These are phyloP conservation scores for Barnettozyma vustinii DNA, from an alignment of 805 yeast species.

Conservation along the genomic window DNA sequence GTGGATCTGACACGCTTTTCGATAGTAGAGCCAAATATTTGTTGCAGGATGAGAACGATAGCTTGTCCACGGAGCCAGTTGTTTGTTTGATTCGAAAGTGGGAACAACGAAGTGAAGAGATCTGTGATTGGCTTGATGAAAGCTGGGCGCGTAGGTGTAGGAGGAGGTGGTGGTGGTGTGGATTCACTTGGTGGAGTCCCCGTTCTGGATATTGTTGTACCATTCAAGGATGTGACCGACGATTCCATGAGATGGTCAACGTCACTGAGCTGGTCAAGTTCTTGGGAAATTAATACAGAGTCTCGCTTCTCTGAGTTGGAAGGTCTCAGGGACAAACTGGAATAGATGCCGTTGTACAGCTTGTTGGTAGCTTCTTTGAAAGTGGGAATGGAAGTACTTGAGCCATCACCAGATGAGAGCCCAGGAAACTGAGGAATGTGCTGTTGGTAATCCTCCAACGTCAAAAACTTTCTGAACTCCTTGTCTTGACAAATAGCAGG, in stretches of 20 bases:
- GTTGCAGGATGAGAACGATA: slow-evolving; percentile 73
- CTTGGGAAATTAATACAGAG: slow-evolving; percentile 2
- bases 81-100: slow-evolving; percentile 48
- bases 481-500: slow-evolving; percentile 71
- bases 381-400: slow-evolving; percentile 7
- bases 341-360: slow-evolving; percentile 17
- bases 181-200: background rate
- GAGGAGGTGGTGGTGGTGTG: background rate
- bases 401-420: background rate
- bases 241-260: background rate
- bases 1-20: slow-evolving; percentile 48
- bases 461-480: slow-evolving; percentile 69
- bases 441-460: slow-evolving; percentile 30
- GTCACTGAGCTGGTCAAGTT: slow-evolving; percentile 1
- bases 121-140: slow-evolving; percentile 84
- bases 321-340: slow-evolving; percentile 10
- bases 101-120: slow-evolving; percentile 62
- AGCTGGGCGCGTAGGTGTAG: slow-evolving; percentile 25
- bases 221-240: background rate
- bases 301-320: slow-evolving; percentile 13
- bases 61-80: slow-evolving; percentile 87
- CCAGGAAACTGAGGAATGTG: background rate
- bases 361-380: slow-evolving; percentile 19
- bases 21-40: slow-evolving; percentile 80
- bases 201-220: background rate